These are phyloP conservation scores for Euphrasia confusa DNA, from an alignment of 257 asterid genomes.

Conservation along the genomic window DNA sequence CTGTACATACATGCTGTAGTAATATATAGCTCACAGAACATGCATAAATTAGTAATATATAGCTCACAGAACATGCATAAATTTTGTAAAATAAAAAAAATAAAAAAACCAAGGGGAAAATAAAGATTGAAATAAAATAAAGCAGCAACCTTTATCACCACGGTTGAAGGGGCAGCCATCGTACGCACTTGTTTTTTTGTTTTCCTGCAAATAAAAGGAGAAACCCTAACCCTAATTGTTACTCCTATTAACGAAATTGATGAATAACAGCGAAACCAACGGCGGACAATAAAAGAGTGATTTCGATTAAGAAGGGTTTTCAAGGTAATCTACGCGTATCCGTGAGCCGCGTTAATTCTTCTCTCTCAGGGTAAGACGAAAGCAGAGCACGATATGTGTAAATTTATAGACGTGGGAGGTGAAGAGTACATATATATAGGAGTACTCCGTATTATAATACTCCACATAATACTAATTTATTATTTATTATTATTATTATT, in stretches of 20 bases:
- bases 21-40: too few relatives aligned
- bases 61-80: too few relatives aligned
- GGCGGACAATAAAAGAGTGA: slow-evolving; percentile 1
- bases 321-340: slow-evolving; percentile 40
- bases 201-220: slow-evolving; percentile 2
- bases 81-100: background rate
- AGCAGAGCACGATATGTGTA: background rate
- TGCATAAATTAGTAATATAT: background rate
- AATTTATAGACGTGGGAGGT: too few relatives aligned
- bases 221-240: slow-evolving; percentile 32
- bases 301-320: background rate
- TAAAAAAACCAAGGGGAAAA: background rate
- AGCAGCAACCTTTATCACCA: slow-evolving; percentile 65
- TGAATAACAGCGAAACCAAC: slow-evolving; percentile 2
- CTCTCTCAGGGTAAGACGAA: background rate
- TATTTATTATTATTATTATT: too few relatives aligned
- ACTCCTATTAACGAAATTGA: background rate
- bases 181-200: background rate
- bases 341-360: slow-evolving; percentile 45
- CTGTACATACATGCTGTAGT: too few relatives aligned
- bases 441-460: too few relatives aligned
- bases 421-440: too few relatives aligned
- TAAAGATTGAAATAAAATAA: background rate
- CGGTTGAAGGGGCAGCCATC: slow-evolving; percentile 44
- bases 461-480: too few relatives aligned